phyloP scores from a whole-genome alignment of 108 stramenopile species.

The Poteriospumella lacustris region DNA sequence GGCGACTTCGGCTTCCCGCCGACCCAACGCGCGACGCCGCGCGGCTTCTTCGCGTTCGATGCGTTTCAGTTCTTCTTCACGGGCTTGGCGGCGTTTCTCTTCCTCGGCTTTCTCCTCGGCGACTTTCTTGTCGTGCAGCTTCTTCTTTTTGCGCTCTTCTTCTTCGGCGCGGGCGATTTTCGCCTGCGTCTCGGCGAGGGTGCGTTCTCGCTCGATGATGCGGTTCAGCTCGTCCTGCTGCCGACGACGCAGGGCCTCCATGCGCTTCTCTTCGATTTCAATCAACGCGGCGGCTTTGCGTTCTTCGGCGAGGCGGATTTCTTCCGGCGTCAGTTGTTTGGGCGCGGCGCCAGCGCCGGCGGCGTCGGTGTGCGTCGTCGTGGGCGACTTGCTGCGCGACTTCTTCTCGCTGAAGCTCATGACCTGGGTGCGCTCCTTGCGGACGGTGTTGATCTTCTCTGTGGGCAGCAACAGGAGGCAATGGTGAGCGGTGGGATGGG shows the following conservation, averaged over 20 bases:
- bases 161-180: conserved; percentile 24
- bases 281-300: background rate
- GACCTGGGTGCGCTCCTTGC: background rate
- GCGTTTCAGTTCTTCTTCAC: background rate
- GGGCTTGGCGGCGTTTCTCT: background rate
- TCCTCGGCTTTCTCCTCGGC: conserved; percentile 12
- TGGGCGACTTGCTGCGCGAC: background rate
- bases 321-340: background rate
- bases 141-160: conserved; percentile 13
- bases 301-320: background rate
- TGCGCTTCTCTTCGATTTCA: conserved; percentile 24
- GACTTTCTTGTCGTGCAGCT: conserved; percentile 19
- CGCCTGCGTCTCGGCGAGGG: background rate
- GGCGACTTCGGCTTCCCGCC: conserved; percentile 15
- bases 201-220: conserved; percentile 14
- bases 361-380: background rate
- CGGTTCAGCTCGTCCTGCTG: conserved; percentile 8
- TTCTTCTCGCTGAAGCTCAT: background rate
- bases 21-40: background rate
- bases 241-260: conserved; percentile 3
- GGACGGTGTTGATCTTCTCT: conserved; percentile 9
- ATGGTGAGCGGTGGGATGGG: background rate
- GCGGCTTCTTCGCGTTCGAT: background rate
- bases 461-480: background rate
- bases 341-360: background rate